A percentile compares a stretch with the other conserved stretches of the same genome.
phyloP scores from a whole-genome alignment of 78 protist genomes.

The Reticulomyxa filosa region DNA sequence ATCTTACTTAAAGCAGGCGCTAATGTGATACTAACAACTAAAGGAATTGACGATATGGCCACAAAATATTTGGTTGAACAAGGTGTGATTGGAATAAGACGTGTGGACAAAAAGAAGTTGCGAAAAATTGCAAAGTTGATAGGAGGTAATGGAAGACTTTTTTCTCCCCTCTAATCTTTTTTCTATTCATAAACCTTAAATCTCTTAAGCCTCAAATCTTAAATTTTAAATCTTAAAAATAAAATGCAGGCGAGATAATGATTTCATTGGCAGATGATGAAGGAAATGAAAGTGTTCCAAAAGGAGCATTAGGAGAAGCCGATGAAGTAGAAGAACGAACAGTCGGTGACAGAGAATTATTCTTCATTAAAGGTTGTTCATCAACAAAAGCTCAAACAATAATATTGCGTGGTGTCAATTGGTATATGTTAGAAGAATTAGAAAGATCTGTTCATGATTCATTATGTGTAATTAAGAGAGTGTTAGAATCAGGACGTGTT shows the following conservation, averaged over 20 bases:
- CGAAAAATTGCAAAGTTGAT: constrained; percentile 20
- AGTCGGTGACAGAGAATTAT: too few relatives aligned
- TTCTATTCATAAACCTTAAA: too few relatives aligned
- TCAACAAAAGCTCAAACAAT: constrained; percentile 26
- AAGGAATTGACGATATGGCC: constrained; percentile 86
- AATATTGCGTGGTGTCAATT: constrained; percentile 84
- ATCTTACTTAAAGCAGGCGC: constrained; percentile 85
- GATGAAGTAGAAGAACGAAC: too few relatives aligned
- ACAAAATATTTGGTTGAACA: constrained; percentile 80
- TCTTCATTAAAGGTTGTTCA: constrained; percentile 2
- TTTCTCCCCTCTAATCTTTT: too few relatives aligned
- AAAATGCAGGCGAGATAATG: too few relatives aligned
- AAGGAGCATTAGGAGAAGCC: too few relatives aligned
- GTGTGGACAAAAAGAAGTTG: constrained; percentile 11
- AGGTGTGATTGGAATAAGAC: constrained; percentile 65
- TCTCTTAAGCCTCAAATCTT: too few relatives aligned
- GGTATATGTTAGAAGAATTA: constrained; percentile 47
- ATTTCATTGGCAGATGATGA: too few relatives aligned
- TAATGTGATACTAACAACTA: constrained; percentile 89
- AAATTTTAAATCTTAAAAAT: too few relatives aligned
- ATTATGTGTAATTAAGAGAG: constrained; percentile 79
- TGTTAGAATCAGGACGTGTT: constrained; percentile 59
- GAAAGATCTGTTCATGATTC: constrained; percentile 62
- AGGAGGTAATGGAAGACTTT: constrained; percentile 15
- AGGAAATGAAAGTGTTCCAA: too few relatives aligned